phyloP scores from a whole-genome alignment of 768 basidiomycete species.

The Xerocomus spinulosus region DNA sequence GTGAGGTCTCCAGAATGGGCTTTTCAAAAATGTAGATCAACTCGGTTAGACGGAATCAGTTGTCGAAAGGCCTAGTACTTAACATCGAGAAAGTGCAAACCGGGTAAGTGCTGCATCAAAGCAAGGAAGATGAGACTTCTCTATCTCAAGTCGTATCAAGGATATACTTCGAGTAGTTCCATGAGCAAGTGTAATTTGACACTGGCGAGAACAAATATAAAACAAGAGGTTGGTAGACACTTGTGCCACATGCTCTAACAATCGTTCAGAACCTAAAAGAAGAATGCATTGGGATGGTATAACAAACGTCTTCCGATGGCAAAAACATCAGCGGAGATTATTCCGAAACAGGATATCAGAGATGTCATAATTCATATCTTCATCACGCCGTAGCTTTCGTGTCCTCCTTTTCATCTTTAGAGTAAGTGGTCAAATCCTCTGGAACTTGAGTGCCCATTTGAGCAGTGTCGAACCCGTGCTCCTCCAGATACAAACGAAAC shows the following conservation, averaged over 20 bases:
- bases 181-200: too few species aligned
- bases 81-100: too few species aligned
- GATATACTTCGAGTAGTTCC: too few species aligned
- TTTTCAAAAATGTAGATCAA: too few species aligned
- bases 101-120: too few species aligned
- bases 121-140: too few species aligned
- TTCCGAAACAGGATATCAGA: neutral
- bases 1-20: too few species aligned
- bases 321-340: neutral
- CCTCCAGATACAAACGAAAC: slow-evolving; percentile 82
- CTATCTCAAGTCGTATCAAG: too few species aligned
- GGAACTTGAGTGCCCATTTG: slow-evolving; percentile 54
- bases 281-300: neutral
- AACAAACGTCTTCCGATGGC: neutral
- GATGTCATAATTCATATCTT: slow-evolving; percentile 2
- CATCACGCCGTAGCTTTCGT: slow-evolving; percentile 10
- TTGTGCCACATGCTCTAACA: too few species aligned
- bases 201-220: neutral
- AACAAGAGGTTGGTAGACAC: neutral
- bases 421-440: slow-evolving; percentile 20
- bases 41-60: too few species aligned
- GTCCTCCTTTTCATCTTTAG: slow-evolving; percentile 17
- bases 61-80: too few species aligned
- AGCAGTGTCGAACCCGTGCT: slow-evolving; percentile 72
- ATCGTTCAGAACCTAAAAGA: neutral